Evolutionary conservation across 768 basidiomycete genomes (phyloP), one percentile per base, ranked within the genome.

Genomic region (Phanerochaete sordida): DNA sequence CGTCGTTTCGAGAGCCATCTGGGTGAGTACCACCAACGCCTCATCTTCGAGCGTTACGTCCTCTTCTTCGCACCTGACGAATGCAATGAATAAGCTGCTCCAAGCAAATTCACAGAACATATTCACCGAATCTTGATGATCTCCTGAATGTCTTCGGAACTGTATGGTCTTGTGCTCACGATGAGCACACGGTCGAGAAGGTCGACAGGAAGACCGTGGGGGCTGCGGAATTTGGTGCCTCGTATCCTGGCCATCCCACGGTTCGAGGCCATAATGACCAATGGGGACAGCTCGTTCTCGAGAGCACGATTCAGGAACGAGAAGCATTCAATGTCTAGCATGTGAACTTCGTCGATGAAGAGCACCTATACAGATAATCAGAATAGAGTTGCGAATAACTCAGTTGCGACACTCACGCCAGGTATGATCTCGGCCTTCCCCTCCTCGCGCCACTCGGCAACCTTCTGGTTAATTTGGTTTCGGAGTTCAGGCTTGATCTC

Each of bases 291-390:
- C 62, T 96, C 95, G 61, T 88, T 87, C 72, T 99, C 96, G 50
- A 99, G 80, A 1, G 96, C 96, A 33, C 96, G 86, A 72, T 99
- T 99, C 61, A 99, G 80, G 82, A 95, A 99, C 7, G 95, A 97
- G 80, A 98, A 98, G 71, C 96, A 98, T 72, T 98, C 96, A 63
- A 99, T 98, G 73, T 99, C 96, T 65, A 99, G 87, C 96, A 99
- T 99, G 80, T 98, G 96, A 13, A 98, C 96, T 76, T 98, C 96
- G 74, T 98, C 96, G 66, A 98, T 97, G 79, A 98, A 98, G 13
- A 97, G 79, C n/a, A 97, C 93, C 93, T 95, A 66, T 13, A 43
- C 21, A 30, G 39, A 57, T 27, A 26, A n/a, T 19, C 9, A 26
- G 26, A 31, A 57, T 24, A 35, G 3, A 19, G n/a, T 13, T 12